Evolutionary conservation across 164 flowering plant genomes (phyloP), one percentile per base, ranked within the genome.

Genomic region (Magnolia kwangsiensis): DNA sequence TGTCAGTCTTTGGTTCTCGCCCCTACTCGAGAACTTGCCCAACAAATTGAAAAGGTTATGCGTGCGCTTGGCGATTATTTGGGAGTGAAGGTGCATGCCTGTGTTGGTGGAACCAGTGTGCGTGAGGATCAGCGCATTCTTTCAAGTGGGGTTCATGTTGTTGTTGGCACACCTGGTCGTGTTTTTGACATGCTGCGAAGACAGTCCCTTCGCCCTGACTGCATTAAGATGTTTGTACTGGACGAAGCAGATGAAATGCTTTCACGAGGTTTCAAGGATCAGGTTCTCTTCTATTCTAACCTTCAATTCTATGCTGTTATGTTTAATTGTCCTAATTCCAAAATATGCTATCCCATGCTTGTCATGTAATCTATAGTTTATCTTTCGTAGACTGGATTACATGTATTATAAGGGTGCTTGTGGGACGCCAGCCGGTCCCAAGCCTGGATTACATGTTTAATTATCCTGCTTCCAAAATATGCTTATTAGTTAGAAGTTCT

Each of bases 201-300:
- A 61, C 88, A 89, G 45, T 86, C 88, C 9, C 92, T 89, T 66
- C 88, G 89, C 0, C 72, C 90, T 51, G 92, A 87, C 74, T 65
- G 76, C 80, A 86, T 87, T 45, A 83, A 76, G 75, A 89, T 87
- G 88, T 89, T 87, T 82, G 90, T 89, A 2, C 72, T 89, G 73
- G 92, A 89, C 82, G 90, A 89, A 58, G 90, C 89, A 6, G 92
- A 89, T 85, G 90, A 89, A 79, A 89, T 89, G 92, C 90, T 89
- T 61, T 89, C 92, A 3, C 80, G 90, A 27, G 92, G 92, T 77
- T 89, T 89, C 78, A 89, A 89, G 81, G 90, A 89, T 75, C 90
- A 89, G 91, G 90, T 89, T 7, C 0, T 4, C 71, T 45, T 45
- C 50, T 64, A 1, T 45, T 45, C 50, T 64, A 1, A 8, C 29